Conservation (phyloP, 2,329 filamentous ascomycete species). For the Dothideomycetes sp. region DNA sequence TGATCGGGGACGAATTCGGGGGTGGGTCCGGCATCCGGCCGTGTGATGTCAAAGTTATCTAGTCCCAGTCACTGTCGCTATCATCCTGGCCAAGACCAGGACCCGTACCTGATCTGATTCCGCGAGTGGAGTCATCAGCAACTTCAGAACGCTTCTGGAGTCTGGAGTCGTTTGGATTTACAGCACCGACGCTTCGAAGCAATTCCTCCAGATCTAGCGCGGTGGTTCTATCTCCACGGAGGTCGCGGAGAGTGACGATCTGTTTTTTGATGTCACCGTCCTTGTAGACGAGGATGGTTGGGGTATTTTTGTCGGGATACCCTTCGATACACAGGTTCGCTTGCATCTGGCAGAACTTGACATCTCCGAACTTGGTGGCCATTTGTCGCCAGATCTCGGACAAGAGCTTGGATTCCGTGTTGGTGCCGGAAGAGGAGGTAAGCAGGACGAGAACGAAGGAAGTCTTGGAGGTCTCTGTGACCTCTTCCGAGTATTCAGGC, state of each 20-base stretch:
- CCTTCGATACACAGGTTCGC: conserved; percentile 90
- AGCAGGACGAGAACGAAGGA: conserved; percentile 64
- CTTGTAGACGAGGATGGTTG: conserved; percentile 84
- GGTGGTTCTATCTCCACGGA: conserved; percentile 61
- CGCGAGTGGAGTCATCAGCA: conserved; percentile 45
- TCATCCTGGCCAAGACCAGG: conserved; percentile 23
- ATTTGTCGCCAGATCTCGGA: conserved; percentile 78
- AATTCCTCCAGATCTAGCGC: conserved; percentile 70
- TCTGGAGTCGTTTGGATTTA: conserved; percentile 68
- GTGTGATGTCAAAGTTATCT: conserved; percentile 16
- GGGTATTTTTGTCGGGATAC: conserved; percentile 90
- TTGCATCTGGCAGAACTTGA: conserved; percentile 96
- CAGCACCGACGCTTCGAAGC: conserved; percentile 69
- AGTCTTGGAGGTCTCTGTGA: conserved; percentile 77
- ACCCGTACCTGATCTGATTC: conserved; percentile 36
- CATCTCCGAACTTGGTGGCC: conserved; percentile 74
- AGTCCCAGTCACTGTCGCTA: conserved; percentile 54
- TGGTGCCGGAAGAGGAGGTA: conserved; percentile 65
- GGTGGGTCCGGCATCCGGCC: neutral
- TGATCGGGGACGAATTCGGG: no score
- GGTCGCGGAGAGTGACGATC: conserved; percentile 73
- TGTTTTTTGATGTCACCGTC: conserved; percentile 89
- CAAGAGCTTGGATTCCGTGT: conserved; percentile 74
- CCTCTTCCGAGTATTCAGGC: conserved; percentile 80
- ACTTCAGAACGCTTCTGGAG: conserved; percentile 51